Percentiles rank a stretch among this genome's conserved stretches.
Conservation (phyloP, 2,329 filamentous ascomycete genomes). For the Fusarium longipes region DNA sequence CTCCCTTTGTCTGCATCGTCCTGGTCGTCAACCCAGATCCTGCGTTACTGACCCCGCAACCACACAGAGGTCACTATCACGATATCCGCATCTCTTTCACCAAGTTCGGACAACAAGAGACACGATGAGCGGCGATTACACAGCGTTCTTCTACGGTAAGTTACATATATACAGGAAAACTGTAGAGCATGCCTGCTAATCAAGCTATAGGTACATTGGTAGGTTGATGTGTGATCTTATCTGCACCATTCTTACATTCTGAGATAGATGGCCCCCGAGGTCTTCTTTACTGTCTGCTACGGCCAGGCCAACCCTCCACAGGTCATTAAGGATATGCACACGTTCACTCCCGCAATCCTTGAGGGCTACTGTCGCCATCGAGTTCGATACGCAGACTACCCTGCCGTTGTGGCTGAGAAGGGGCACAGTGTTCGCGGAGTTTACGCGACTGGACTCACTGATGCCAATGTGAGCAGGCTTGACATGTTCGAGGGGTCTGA, state of each 20-base stretch:
- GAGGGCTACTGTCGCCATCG: constrained; percentile 76
- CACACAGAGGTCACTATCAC: neutral
- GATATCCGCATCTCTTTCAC: neutral
- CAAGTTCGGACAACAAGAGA: too few species aligned
- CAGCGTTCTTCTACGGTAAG: constrained; percentile 69
- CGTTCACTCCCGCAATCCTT: constrained; percentile 79
- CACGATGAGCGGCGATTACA: constrained; percentile 57
- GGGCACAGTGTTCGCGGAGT: constrained; percentile 76
- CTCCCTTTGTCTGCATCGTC: neutral
- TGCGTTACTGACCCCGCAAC: neutral
- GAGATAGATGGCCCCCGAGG: constrained; percentile 78
- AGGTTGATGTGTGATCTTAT: constrained; percentile 5
- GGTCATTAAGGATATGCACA: constrained; percentile 66
- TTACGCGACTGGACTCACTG: constrained; percentile 81
- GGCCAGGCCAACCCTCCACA: constrained; percentile 62
- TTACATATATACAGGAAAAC: neutral
- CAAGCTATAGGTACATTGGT: constrained; percentile 51
- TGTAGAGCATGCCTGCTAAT: neutral
- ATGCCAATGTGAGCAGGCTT: constrained; percentile 78
- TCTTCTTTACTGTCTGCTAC: constrained; percentile 89
- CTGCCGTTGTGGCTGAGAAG: constrained; percentile 73
- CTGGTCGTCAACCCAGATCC: neutral
- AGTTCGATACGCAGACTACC: constrained; percentile 80
- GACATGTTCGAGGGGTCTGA: constrained; percentile 85
- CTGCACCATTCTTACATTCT: constrained; percentile 40